A percentile compares a stretch with the other conserved stretches of the same genome.
These are phyloP conservation scores for Arachnopeziza araneosa DNA, from an alignment of 2,329 filamentous ascomycete genomes.

Conservation along the genomic window DNA sequence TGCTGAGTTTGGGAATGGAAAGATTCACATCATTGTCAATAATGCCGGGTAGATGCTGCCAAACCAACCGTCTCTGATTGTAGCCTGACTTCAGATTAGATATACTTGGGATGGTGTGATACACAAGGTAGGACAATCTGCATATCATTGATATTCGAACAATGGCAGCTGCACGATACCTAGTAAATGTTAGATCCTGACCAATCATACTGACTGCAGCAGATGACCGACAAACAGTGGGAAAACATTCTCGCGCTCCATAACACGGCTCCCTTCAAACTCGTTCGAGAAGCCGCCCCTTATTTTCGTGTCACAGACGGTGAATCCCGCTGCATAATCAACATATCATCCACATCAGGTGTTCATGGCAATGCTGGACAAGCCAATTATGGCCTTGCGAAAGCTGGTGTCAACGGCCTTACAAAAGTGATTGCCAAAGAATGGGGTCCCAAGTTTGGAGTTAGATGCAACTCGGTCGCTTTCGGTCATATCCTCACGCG, in stretches of 20 bases:
- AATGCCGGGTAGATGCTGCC: slow-evolving; percentile 57
- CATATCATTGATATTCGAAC: neutral
- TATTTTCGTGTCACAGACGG: slow-evolving; percentile 86
- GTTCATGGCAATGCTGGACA: slow-evolving; percentile 87
- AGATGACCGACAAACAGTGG: slow-evolving; percentile 87
- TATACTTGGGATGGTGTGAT: slow-evolving; percentile 93
- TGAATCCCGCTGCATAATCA: slow-evolving; percentile 72
- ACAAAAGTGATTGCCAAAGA: slow-evolving; percentile 90
- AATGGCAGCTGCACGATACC: slow-evolving; percentile 5
- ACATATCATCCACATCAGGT: slow-evolving; percentile 77
- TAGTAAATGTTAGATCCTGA: neutral
- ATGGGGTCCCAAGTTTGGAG: slow-evolving; percentile 80
- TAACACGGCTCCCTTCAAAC: slow-evolving; percentile 78
- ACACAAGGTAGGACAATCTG: slow-evolving; percentile 54
- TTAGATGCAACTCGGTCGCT: slow-evolving; percentile 76
- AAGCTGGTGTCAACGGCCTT: slow-evolving; percentile 76
- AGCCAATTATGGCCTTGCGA: slow-evolving; percentile 80
- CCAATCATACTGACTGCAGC: neutral
- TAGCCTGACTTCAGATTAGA: slow-evolving; percentile 3
- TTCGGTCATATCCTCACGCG: slow-evolving; percentile 79
- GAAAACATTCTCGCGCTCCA: slow-evolving; percentile 81
- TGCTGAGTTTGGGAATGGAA: slow-evolving; percentile 75
- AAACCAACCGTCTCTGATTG: neutral
- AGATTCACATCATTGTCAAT: slow-evolving; percentile 88
- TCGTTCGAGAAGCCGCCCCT: slow-evolving; percentile 72